Evolutionary conservation across 768 basidiomycete genomes (phyloP), one percentile per base, ranked within the genome.

Genomic region (Suillus spraguei): DNA sequence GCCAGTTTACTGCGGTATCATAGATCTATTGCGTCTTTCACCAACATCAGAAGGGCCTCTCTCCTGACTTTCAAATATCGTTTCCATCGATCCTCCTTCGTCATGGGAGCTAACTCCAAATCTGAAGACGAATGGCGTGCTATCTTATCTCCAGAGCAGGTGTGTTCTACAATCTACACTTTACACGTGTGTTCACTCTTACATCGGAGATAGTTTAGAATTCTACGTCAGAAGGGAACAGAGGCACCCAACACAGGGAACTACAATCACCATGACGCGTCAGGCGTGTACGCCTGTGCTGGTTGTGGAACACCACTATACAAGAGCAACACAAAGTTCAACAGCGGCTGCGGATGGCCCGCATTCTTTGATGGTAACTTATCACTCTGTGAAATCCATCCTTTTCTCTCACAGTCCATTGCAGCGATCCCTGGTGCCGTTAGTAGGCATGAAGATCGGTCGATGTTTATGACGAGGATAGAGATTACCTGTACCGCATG

Each of bases 331-430:
- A 95, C 94, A 67, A 97, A 97, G 78, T 97, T 97, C 77, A 83
- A 90, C 69, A 95, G 92, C 63, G 94, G 94, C 9, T 97, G 94
- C 70, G 95, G 95, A 28, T 98, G 95, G 95, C 95, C 96, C n/a
- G 94, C 95, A 1, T 98, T 97, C 83, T 98, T 90, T 72, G 95
- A 97, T 72, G 91, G 91, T 91, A 65, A 62, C 78, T 68, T 10
- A 28, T 63, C 49, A 41, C 35, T 10, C 10, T 32, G 1, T 3
- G 10, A 32, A 20, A 41, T 41, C 11, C 2, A 11, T 58, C 32
- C 32, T 8, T 32, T 22, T 32, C 58, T 47, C 60, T 64, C n/a
- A 66, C 42, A 14, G 32, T 50, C 33, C n/a, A 46, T 47, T 38
- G 38, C 65, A 93, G 94, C 95, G 9, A 86, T 97, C 65, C 95